These are phyloP conservation scores for Zygoascus hellenicus DNA, from an alignment of 1,139 yeast species.

Conservation along the genomic window DNA sequence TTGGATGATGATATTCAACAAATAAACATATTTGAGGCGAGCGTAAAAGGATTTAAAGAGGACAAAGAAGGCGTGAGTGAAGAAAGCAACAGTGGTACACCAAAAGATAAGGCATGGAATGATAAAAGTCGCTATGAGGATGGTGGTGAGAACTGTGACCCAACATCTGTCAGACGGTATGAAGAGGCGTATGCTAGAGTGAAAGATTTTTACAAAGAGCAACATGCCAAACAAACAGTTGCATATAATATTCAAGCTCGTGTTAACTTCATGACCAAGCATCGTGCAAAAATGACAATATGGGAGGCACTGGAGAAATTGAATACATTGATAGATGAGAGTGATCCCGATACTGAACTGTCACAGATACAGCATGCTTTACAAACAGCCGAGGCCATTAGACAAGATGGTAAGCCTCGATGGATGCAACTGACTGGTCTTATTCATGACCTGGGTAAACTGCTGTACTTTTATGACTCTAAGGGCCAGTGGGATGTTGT, in stretches of 20 bases:
- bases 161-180: slow-evolving; percentile 51
- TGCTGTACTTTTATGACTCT: slow-evolving; percentile 63
- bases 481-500: slow-evolving; percentile 82
- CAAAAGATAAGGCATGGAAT: slow-evolving; percentile 1
- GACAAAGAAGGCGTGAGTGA: background rate
- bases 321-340: slow-evolving; percentile 59
- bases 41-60: background rate
- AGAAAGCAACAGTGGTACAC: background rate
- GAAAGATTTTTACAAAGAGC: slow-evolving; percentile 60
- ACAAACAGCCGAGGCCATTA: slow-evolving; percentile 71
- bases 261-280: slow-evolving; percentile 61
- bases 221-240: slow-evolving; percentile 65
- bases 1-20: slow-evolving; percentile 33
- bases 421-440: slow-evolving; percentile 75
- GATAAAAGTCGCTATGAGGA: slow-evolving; percentile 2
- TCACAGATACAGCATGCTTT: slow-evolving; percentile 72
- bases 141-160: background rate
- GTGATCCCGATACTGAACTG: slow-evolving; percentile 70
- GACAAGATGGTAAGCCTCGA: slow-evolving; percentile 60
- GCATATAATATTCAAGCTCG: slow-evolving; percentile 69
- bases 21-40: slow-evolving; percentile 34
- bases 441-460: slow-evolving; percentile 65
- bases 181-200: slow-evolving; percentile 67
- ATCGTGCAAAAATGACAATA: slow-evolving; percentile 58
- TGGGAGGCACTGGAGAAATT: slow-evolving; percentile 67